Evolutionary conservation across 768 basidiomycete species (phyloP), one percentile per base, ranked within the genome.

Genomic region (Boletus edulis): DNA sequence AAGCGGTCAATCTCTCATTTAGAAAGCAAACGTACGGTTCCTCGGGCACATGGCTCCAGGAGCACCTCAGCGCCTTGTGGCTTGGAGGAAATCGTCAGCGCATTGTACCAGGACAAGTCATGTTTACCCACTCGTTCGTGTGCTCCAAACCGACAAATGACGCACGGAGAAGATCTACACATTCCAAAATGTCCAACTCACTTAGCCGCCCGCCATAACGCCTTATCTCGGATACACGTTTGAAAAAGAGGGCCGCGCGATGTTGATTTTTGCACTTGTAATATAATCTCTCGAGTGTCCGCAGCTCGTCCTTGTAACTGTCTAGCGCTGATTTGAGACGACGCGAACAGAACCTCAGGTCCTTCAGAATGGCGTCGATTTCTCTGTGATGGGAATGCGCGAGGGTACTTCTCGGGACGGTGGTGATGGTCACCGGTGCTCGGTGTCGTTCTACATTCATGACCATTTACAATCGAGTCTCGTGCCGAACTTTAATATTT

Each of bases 261-360:
- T 70, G 70, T 76, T 93, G 90, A 60, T 91, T 92, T 64, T 87
- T 89, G 58, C 82, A 83, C 61, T 89, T 89, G 72, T 92, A 91
- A 66, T 85, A 85, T 2, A 91, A 66, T 56, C 86, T 76, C 60
- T 85, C 82, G 35, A 91, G 73, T 18, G 88, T 68, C 49, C 79
- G 78, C 6, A 82, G 66, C 61, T 67, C 66, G 47, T 66, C 59
- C 14, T 47, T 55, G 56, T 66, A 58, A 24, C 43, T 44, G 46
- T 53, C 60, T n/a, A 82, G 61, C 12, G 73, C 71, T 39, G 74
- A 64, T 45, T 78, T 79, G 17, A 88, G 75, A 29, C 77, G 76
- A 32, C 85, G 81, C n/a, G 79, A 75, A 59, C 72, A 73, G 45
- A 69, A 27, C 65, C 83, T 89, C 45, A 89, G 74, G 48, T 76